Evolutionary conservation across 2,329 filamentous ascomycete genomes (phyloP).

Genomic region (Ascochyta clinopodiicola): DNA sequence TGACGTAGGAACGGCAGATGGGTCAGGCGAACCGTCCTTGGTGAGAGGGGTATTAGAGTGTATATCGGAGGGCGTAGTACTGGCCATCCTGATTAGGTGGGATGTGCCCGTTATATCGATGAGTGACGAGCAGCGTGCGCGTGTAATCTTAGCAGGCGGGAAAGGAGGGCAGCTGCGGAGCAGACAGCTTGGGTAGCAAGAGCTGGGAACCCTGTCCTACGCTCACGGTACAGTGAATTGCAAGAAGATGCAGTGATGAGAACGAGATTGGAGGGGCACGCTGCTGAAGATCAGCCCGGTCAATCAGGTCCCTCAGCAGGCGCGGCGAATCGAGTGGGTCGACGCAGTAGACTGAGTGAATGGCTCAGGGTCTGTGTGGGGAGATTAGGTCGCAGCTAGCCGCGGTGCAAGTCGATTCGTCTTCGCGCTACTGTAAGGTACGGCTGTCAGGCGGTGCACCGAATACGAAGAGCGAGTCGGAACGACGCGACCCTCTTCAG

Average conservation of each 20-base stretch:
- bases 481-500: background rate
- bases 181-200: conserved; percentile 18
- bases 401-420: conserved; percentile 12
- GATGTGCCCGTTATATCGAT: conserved; percentile 34
- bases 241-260: conserved; percentile 2
- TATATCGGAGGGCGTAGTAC: conserved; percentile 26
- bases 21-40: conserved; percentile 39
- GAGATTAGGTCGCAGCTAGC: conserved; percentile 17
- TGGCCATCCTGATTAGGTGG: conserved; percentile 38
- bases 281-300: conserved; percentile 18
- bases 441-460: conserved; percentile 12
- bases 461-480: background rate
- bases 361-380: conserved; percentile 26
- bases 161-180: conserved; percentile 29
- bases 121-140: conserved; percentile 20
- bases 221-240: conserved; percentile 11
- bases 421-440: conserved; percentile 28
- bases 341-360: conserved; percentile 20
- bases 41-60: conserved; percentile 22
- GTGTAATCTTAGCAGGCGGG: conserved; percentile 35
- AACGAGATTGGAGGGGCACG: conserved; percentile 32
- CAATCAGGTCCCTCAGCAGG: conserved; percentile 13
- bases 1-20: conserved; percentile 21
- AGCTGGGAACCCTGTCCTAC: conserved; percentile 20
- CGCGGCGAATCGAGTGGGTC: conserved; percentile 16